Conservation (phyloP, 768 basidiomycete species). For the Panaeolus papilionaceus region DNA sequence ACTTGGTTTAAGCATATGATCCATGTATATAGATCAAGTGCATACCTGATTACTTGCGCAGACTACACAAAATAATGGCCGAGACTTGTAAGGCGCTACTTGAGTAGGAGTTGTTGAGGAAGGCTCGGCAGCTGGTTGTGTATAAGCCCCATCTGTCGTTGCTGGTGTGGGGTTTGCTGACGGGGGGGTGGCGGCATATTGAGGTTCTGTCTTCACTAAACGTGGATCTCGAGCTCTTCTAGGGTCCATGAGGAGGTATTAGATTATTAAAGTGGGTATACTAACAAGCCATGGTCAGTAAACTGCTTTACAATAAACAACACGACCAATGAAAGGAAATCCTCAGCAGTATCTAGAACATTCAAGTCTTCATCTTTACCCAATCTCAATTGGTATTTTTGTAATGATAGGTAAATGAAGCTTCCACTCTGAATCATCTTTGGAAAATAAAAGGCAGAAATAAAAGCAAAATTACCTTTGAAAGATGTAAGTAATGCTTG, state of each 20-base stretch:
- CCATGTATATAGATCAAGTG: constrained; percentile 22
- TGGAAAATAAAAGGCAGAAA: constrained; percentile 22
- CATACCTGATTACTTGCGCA: constrained; percentile 98
- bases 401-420: constrained; percentile 64
- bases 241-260: constrained; percentile 66
- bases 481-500: constrained; percentile 5
- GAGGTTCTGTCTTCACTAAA: constrained; percentile 71
- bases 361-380: constrained; percentile 77
- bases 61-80: constrained; percentile 95
- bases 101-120: constrained; percentile 29
- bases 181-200: constrained; percentile 40
- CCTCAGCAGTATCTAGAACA: constrained; percentile 97
- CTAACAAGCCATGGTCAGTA: constrained; percentile 8
- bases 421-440: constrained; percentile 96
- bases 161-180: constrained; percentile 38
- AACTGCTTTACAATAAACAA: background rate
- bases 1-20: constrained; percentile 19
- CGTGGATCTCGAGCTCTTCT: constrained; percentile 83
- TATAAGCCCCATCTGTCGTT: background rate
- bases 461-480: constrained; percentile 22
- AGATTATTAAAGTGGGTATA: constrained; percentile 18
- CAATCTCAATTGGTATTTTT: constrained; percentile 37
- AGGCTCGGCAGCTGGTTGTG: constrained; percentile 10
- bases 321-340: constrained; percentile 28
- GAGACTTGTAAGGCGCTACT: constrained; percentile 53